Evolutionary conservation across 306 rosid species (phyloP).

Genomic region (Astragalus glycyphyllos): DNA sequence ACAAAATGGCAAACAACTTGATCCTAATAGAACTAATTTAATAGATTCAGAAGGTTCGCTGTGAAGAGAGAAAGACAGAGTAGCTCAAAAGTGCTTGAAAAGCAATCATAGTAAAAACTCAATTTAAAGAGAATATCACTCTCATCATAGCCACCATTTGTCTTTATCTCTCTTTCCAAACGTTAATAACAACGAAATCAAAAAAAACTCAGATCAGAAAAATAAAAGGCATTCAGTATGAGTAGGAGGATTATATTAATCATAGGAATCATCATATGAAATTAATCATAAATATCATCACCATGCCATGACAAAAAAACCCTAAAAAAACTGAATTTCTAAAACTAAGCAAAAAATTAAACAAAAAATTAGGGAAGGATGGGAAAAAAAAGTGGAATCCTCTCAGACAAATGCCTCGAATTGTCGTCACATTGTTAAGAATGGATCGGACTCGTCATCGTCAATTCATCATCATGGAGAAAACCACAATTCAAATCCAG

Average conservation of each 20-base stretch:
- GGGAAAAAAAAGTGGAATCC: conserved; percentile 38
- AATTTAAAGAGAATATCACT: conserved; percentile 14
- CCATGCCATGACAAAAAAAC: conserved; percentile 40
- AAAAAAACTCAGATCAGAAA: not conserved
- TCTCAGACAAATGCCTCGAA: conserved; percentile 98
- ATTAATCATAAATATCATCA: conserved; percentile 49
- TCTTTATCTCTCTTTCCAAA: not conserved
- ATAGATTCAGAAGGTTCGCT: too few species aligned
- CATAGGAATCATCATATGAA: conserved; percentile 50
- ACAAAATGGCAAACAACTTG: too few species aligned
- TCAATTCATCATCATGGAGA: conserved; percentile 73
- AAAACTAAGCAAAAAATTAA: not conserved
- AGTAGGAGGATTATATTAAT: conserved; percentile 77
- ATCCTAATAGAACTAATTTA: too few species aligned
- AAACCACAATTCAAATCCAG: conserved; percentile 22
- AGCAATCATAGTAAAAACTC: conserved; percentile 57
- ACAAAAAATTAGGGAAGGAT: not conserved
- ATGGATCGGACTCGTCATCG: conserved; percentile 98
- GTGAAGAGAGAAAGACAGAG: conserved; percentile 22
- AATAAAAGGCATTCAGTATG: conserved; percentile 72
- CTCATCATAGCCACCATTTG: conserved; percentile 65
- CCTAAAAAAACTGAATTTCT: not conserved
- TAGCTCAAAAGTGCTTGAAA: conserved; percentile 97
- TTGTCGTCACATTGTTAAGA: conserved; percentile 69
- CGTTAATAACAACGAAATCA: too few species aligned